Evolutionary conservation across 805 yeast genomes (phyloP).

Genomic region (Saccharomycopsis sp.): DNA sequence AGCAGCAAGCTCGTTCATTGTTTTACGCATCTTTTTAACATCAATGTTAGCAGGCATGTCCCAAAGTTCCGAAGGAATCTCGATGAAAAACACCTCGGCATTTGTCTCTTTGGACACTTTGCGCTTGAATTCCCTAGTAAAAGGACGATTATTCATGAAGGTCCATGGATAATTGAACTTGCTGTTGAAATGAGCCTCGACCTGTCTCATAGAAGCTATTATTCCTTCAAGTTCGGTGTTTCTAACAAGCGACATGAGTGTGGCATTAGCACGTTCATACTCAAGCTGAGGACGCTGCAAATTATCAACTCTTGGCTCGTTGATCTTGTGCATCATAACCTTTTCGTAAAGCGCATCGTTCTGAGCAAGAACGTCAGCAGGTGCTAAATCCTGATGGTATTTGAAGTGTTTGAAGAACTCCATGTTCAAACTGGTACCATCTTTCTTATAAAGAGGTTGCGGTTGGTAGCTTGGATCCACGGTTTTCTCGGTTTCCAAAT

Average conservation of each 20-base stretch:
- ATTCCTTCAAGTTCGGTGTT: conserved; percentile 44
- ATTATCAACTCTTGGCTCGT: conserved; percentile 43
- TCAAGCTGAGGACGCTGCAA: conserved; percentile 24
- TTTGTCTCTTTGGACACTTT: conserved; percentile 33
- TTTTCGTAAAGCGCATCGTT: conserved; percentile 36
- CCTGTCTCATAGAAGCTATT: conserved; percentile 40
- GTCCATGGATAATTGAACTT: conserved; percentile 68
- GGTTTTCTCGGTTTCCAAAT: conserved; percentile 8
- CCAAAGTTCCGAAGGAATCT: conserved; percentile 43
- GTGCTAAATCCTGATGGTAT: conserved; percentile 17
- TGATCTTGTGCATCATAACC: conserved; percentile 33
- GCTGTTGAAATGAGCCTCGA: conserved; percentile 50
- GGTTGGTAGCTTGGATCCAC: conserved; percentile 16
- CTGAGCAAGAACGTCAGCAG: conserved; percentile 19
- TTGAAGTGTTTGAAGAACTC: conserved; percentile 19
- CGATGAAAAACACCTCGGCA: conserved; percentile 23
- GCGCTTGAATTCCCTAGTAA: conserved; percentile 42
- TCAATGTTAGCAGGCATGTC: conserved; percentile 54
- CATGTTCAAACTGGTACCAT: conserved; percentile 12
- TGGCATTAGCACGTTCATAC: conserved; percentile 54
- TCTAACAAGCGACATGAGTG: conserved; percentile 53
- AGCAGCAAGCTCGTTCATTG: conserved; percentile 35
- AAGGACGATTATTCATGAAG: conserved; percentile 54
- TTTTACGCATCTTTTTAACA: conserved; percentile 33
- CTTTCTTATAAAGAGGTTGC: conserved; percentile 21